Conservation (phyloP, 2,329 filamentous ascomycete genomes). For the Plenodomus lindquistii region DNA sequence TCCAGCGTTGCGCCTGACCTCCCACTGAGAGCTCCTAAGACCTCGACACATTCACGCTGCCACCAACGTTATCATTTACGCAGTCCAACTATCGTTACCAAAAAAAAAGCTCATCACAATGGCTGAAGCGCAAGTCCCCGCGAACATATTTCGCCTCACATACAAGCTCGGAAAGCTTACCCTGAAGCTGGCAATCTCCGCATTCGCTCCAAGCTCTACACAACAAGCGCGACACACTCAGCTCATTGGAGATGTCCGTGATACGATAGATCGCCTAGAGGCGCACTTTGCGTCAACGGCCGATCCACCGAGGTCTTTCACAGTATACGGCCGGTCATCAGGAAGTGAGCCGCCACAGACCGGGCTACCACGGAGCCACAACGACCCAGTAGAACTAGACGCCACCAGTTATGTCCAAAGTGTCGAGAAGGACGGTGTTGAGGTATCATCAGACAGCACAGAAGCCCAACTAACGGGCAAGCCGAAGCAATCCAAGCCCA, state of each 20-base stretch:
- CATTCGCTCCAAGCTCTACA: not conserved
- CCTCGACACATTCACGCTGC: no score
- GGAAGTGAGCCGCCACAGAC: no score
- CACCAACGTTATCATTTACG: no score
- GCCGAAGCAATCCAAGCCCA: not conserved
- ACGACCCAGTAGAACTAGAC: not conserved
- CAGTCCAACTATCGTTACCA: not conserved
- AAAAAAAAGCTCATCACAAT: no score
- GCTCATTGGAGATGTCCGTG: not conserved
- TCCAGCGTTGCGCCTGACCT: no score
- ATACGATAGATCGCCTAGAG: not conserved
- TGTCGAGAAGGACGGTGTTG: not conserved
- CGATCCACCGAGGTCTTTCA: not conserved
- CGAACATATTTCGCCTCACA: not conserved
- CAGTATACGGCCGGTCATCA: not conserved
- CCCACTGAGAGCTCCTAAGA: no score
- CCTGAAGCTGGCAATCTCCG: not conserved
- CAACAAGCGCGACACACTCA: not conserved
- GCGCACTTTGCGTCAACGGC: not conserved
- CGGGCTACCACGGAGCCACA: not conserved
- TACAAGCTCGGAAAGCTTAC: not conserved
- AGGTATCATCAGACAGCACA: not conserved
- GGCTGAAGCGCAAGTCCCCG: not conserved
- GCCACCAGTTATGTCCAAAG: not conserved
- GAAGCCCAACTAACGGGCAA: not conserved